Base-by-base conservation (phyloP, 306 rosid species). In the Sicyos baderoa region DNA sequence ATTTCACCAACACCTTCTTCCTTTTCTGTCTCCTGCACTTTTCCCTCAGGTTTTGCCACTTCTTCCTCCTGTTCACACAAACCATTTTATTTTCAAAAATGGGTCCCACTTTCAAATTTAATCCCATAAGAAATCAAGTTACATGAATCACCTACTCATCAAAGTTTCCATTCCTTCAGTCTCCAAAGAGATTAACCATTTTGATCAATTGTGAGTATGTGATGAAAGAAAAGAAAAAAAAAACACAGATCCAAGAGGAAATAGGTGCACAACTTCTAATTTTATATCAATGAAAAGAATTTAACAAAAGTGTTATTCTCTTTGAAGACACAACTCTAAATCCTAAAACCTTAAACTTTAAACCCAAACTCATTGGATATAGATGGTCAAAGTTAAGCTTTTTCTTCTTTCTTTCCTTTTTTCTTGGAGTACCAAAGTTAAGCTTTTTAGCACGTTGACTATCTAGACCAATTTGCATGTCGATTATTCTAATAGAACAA, bases 21-120 rank as follows among this genome's bases (percentile, higher is more conserved):
- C 68, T 60, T 50, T 22, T n/a, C 58, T 12, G 64, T 72, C 16
- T 25, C 29, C 22, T 17, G 75, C 0, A 73, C 83, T 74, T 68
- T 60, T 22, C 51, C 75, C 12, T 22, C 81, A 1, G 78, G 17
- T 81, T 72, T 79, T 25, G 75, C 72, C 37, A 51, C 78, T 76
- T 74, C 88, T 58, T 79, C 85, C 93, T 89, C 84, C 97, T 89
- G 80, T 74, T 71, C 69, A 50, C 70, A 60, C 22, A 21, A 56
- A 66, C 71, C 71, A 45, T 4, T 42, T 19, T 40, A 7, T n/a
- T 48, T 11, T 16, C 22, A 37, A 8, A 35, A 16, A 16, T 18
- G n/a, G 25, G 23, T 2, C 15, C n/a, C 45, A 50, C 9, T 23
- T 23, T 42, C 44, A 68, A 25, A 21, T 16, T 9, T 9, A 19